phyloP scores from a whole-genome alignment of 176 grass and related monocot species.

The Oryza meyeriana region DNA sequence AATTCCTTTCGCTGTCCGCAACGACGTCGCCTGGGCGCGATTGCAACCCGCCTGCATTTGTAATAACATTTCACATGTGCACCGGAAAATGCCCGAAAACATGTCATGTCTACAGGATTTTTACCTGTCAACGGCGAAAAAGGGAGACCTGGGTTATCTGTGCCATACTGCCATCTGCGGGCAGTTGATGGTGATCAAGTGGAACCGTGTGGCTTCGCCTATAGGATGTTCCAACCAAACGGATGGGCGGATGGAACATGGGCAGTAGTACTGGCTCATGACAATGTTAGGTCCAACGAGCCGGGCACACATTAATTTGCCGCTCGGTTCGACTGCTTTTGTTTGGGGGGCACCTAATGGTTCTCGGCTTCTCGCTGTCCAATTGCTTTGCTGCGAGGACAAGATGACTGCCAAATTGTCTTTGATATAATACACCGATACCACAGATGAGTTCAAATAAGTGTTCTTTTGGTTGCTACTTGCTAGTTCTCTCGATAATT shows the following conservation, averaged over 20 bases:
- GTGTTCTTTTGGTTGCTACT: background rate
- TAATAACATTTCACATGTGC: background rate
- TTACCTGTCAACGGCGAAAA: background rate
- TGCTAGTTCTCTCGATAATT: background rate
- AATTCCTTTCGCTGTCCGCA: constrained; percentile 3
- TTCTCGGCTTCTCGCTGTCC: background rate
- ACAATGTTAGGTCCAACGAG: background rate
- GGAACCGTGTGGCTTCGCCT: background rate
- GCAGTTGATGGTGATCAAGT: background rate
- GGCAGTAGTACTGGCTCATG: background rate
- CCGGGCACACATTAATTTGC: background rate
- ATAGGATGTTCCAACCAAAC: background rate
- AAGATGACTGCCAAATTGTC: background rate
- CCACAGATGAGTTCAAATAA: background rate
- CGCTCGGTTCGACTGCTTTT: background rate
- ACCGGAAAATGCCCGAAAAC: background rate
- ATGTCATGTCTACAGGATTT: background rate
- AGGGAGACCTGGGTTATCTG: background rate
- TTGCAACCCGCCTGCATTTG: background rate
- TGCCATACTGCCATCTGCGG: background rate
- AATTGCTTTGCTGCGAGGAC: background rate
- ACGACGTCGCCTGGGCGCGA: background rate
- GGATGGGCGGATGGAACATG: background rate
- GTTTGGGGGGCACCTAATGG: background rate
- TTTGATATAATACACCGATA: background rate